Evolutionary conservation across 495 filamentous ascomycete genomes (phyloP).

Genomic region (Trichoderma virens): DNA sequence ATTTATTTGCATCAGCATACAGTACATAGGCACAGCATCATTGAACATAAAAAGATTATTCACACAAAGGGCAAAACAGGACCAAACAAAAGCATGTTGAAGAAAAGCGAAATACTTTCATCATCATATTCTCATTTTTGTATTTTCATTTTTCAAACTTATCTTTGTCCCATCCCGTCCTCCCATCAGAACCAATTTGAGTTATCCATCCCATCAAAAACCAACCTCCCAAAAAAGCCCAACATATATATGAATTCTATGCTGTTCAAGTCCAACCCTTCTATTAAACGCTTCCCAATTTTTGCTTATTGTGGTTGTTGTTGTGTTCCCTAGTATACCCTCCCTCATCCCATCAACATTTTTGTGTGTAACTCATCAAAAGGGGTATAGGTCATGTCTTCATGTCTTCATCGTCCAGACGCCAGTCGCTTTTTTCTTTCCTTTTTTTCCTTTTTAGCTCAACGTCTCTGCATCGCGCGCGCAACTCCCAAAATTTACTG

Average conservation of each 20-base stretch:
- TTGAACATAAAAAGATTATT: too few species aligned
- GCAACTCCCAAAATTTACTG: conserved; percentile 12
- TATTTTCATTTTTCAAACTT: too few species aligned
- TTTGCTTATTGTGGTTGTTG: background rate
- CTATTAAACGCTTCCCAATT: background rate
- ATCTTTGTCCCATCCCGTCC: too few species aligned
- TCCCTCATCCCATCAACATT: background rate
- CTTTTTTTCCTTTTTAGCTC: background rate
- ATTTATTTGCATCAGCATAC: background rate
- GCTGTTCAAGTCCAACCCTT: background rate
- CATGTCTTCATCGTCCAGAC: conserved; percentile 6
- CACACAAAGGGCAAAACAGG: too few species aligned
- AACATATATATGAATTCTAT: too few species aligned
- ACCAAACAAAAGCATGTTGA: too few species aligned
- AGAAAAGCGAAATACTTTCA: too few species aligned
- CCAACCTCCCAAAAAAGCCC: too few species aligned
- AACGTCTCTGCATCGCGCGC: too few species aligned
- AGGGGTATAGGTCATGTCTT: conserved; percentile 6
- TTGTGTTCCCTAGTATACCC: background rate
- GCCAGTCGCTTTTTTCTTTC: background rate
- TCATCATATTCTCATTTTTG: too few species aligned
- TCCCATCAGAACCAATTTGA: too few species aligned
- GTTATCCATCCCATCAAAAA: too few species aligned
- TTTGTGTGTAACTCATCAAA: background rate
- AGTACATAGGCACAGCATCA: background rate